Evolutionary conservation across 176 grass and related monocot genomes (phyloP).

Genomic region (Chrysopogon serrulatus): DNA sequence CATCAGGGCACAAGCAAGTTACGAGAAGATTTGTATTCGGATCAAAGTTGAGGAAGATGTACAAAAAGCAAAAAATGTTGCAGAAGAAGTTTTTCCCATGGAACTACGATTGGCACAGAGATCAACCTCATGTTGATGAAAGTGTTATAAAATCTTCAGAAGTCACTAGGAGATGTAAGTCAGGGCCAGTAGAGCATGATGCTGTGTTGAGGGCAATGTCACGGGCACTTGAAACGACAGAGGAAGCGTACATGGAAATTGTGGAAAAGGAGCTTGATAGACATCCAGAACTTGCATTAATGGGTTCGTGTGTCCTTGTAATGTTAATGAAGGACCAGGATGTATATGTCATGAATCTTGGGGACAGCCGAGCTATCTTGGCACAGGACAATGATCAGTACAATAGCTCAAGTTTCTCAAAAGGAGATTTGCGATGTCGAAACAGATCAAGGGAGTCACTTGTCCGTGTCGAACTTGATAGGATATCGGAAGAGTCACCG

Average conservation of each 20-base stretch:
- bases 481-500: slow-evolving; percentile 86
- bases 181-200: slow-evolving; percentile 84
- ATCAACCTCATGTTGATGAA: slow-evolving; percentile 61
- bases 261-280: slow-evolving; percentile 78
- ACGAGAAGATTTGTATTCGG: slow-evolving; percentile 41
- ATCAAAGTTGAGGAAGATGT: slow-evolving; percentile 76
- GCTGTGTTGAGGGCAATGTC: slow-evolving; percentile 79
- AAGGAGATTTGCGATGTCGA: slow-evolving; percentile 45
- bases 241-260: slow-evolving; percentile 84
- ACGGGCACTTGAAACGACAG: slow-evolving; percentile 72
- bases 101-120: slow-evolving; percentile 91
- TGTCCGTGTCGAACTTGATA: slow-evolving; percentile 75
- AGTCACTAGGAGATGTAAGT: slow-evolving; percentile 68
- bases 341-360: slow-evolving; percentile 95
- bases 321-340: slow-evolving; percentile 99
- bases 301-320: slow-evolving; percentile 90
- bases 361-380: slow-evolving; percentile 87
- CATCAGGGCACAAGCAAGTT: slow-evolving; percentile 43
- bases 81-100: slow-evolving; percentile 84
- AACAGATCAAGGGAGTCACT: slow-evolving; percentile 83
- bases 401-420: slow-evolving; percentile 40
- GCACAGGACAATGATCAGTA: slow-evolving; percentile 70
- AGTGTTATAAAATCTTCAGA: slow-evolving; percentile 37
- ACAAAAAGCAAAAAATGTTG: slow-evolving; percentile 70
- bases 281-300: slow-evolving; percentile 76